Evolutionary conservation across 345 rosid genomes (phyloP).

Genomic region (Diplotaxis tenuifolia): DNA sequence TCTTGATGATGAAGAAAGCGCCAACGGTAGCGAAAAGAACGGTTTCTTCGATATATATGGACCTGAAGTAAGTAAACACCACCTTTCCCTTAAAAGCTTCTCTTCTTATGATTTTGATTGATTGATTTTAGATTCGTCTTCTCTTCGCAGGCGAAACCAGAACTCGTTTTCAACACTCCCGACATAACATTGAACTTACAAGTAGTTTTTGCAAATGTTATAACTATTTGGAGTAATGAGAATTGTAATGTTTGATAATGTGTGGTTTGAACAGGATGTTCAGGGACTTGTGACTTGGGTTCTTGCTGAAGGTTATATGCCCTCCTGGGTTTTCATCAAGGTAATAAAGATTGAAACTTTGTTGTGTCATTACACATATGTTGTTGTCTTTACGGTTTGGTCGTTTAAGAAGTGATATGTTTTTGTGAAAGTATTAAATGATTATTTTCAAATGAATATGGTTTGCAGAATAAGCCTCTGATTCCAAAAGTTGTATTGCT

Average conservation of each 20-base stretch:
- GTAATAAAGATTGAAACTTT: constrained; percentile 33
- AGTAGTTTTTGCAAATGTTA: constrained; percentile 38
- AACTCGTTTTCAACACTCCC: constrained; percentile 61
- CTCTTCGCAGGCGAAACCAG: constrained; percentile 70
- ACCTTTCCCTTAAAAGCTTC: neutral
- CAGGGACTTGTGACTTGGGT: constrained; percentile 98
- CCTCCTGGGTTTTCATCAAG: constrained; percentile 88
- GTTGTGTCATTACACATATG: neutral
- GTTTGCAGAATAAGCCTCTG: constrained; percentile 84
- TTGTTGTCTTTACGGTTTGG: neutral
- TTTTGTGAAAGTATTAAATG: neutral
- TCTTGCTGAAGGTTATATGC: constrained; percentile 87
- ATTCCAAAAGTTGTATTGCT: constrained; percentile 89
- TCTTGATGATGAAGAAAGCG: neutral
- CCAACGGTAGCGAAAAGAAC: constrained; percentile 16
- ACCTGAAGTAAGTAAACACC: constrained; percentile 61
- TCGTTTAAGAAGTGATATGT: neutral
- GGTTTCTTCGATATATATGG: constrained; percentile 71
- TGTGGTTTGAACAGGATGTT: constrained; percentile 63
- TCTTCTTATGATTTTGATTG: neutral
- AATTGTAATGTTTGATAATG: constrained; percentile 27
- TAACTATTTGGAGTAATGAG: neutral
- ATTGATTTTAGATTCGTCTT: neutral
- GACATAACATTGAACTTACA: constrained; percentile 67
- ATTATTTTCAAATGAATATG: constrained; percentile 4